Base-by-base conservation (phyloP, 2,329 filamentous ascomycete species). In the Keithomyces neogunnii region DNA sequence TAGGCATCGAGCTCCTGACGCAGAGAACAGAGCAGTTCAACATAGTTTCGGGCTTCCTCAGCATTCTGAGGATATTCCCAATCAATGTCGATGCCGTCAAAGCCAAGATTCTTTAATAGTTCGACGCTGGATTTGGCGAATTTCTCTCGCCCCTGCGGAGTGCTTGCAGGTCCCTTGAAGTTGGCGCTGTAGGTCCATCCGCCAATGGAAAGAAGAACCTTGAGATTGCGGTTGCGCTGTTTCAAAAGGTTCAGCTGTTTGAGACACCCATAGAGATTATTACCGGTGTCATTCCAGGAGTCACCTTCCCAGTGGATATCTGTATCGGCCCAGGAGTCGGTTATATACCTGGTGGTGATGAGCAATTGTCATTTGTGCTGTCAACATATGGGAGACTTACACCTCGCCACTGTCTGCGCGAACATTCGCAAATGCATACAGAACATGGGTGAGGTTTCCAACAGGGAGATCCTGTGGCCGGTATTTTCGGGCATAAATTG, bases 131-230 rank as follows among this genome's bases (percentile, higher is more conserved):
- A 82, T 48, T 77, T 73, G 7, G 89, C 91, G 68, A 96, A 96
- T 1, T 65, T 77, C 32, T 75, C 73, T 6, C 90, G 80, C 7
- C 89, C 89, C 29, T 78, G 68, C 0, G 81, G 74, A 0, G 86
- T 89, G 42, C 86, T 86, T 1, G 86, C 85, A 0, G 89, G 86
- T 31, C 70, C 72, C n/a, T 80, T 77, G 68, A 96, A 95, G 71
- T 95, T 93, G 66, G 80, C 73, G 56, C 85, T 88, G 67, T 95
- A 96, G 0, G 90, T 95, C 90, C 90, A 96, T 48, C 92, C 92
- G 55, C 91, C 91, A 55, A 96, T 88, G 50, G 86, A 90, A 4
- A 96, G 78, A 10, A 96, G 76, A 3, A 93, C 74, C 67, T 96
- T 96, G 55, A 96, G 75, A 59, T 91, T 84, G 46, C 89, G 85